Percentiles rank a stretch among this genome's conserved stretches.
These are phyloP conservation scores for Capsicum pubescens DNA, from an alignment of 257 asterid species.

Conservation along the genomic window DNA sequence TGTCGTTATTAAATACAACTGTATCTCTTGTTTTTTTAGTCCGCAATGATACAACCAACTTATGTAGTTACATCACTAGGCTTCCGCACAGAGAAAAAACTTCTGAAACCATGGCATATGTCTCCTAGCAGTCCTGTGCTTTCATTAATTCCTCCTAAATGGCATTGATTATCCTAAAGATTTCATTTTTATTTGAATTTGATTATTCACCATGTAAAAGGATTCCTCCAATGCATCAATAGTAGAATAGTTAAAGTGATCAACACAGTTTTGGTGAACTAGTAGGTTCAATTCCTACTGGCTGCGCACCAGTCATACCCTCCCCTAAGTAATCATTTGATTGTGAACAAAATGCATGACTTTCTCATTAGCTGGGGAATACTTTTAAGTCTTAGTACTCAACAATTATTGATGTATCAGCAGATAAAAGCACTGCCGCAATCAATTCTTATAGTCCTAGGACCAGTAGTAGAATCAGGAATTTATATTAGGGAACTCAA, in stretches of 20 bases:
- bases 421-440: background rate
- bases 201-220: background rate
- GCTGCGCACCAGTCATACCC: slow-evolving; percentile 24
- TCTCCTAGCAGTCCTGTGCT: background rate
- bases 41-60: background rate
- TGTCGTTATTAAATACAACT: background rate
- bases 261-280: background rate
- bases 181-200: background rate
- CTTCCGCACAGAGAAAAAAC: background rate
- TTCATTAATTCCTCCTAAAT: background rate
- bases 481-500: background rate
- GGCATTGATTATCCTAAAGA: background rate
- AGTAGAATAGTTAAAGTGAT: slow-evolving; percentile 23
- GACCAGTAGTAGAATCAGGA: background rate
- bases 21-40: background rate
- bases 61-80: slow-evolving; percentile 11
- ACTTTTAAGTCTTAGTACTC: background rate
- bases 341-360: background rate
- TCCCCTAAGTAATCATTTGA: background rate
- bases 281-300: slow-evolving; percentile 11
- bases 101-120: background rate
- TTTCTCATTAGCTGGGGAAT: background rate
- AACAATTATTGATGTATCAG: background rate
- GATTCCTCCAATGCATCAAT: background rate
- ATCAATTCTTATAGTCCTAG: background rate